Evolutionary conservation across 2,329 filamentous ascomycete species (phyloP).

Genomic region (Fusarium tanahbumbuense): DNA sequence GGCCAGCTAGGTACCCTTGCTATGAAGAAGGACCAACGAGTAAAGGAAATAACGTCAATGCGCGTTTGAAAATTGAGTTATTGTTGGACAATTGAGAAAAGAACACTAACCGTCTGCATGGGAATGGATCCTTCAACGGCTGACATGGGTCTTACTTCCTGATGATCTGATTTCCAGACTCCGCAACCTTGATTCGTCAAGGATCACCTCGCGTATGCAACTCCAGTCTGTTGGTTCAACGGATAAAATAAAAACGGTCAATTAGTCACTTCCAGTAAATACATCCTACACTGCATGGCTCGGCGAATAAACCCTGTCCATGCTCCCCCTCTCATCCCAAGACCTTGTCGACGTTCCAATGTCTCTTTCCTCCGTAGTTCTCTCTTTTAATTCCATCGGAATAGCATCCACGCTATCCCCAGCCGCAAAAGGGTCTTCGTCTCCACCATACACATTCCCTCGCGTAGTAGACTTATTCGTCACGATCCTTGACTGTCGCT

Average conservation of each 20-base stretch:
- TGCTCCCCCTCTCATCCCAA: slow-evolving; percentile 14
- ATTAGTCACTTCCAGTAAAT: not conserved
- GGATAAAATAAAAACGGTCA: not conserved
- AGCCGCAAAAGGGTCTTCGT: slow-evolving; percentile 15
- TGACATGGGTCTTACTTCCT: not conserved
- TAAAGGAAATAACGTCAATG: not conserved
- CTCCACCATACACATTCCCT: slow-evolving; percentile 5
- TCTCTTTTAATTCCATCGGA: slow-evolving; percentile 7
- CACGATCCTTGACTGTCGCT: not conserved
- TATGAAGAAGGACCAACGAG: not conserved
- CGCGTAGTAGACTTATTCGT: slow-evolving; percentile 3
- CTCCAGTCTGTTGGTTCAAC: not conserved
- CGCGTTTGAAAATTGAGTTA: not conserved
- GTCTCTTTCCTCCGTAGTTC: not conserved
- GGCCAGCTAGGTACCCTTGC: not conserved
- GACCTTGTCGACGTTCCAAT: not conserved
- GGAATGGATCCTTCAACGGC: not conserved
- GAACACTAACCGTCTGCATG: not conserved
- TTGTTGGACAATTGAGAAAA: not conserved
- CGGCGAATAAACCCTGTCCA: slow-evolving; percentile 17
- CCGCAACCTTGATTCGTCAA: not conserved
- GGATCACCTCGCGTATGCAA: not conserved
- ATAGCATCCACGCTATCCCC: slow-evolving; percentile 11
- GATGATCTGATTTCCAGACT: not conserved
- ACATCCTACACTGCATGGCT: slow-evolving; percentile 13